Evolutionary conservation across 768 basidiomycete species (phyloP), one percentile per base, ranked within the genome.

Genomic region (Phylloporus arenicola): DNA sequence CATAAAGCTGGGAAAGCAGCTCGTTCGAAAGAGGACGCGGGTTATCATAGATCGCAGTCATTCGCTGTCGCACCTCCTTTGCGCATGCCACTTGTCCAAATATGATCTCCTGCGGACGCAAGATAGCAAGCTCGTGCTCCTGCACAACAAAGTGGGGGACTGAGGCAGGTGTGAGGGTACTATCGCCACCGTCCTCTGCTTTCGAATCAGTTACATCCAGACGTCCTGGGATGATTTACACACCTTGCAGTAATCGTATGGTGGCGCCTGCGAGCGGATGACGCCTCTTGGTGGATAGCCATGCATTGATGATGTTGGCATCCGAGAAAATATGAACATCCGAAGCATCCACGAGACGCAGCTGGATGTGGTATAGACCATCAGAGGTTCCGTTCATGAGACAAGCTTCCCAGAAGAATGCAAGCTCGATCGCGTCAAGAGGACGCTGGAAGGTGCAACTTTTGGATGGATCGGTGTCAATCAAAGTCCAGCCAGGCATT

Each of bases 101-200:
- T 4, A 20, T 11, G 19, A 38, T 38, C 37, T 38, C 37, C 29
- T 71, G 43, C 59, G 64, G 67, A 19, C 56, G 58, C 30, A 59
- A 56, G 14, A 48, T 39, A 13, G 48, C 43, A 34, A 81, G 55
- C 5, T 64, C 65, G 3, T 67, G 59, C 12, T 30, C 29, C 6
- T 30, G 29, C 29, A 30, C 29, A 12, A 30, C 9, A 30, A 30
- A 30, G 11, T 60, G 55, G 17, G 42, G 42, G 1, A 12, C 17
- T 8, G 27, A 19, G 4, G 17, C 12, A 6, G 16, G 24, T 43
- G 41, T 17, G 10, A 17, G 25, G 24, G 13, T 22, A 16, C 20
- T 14, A 22, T 34, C 33, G 16, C 33, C 33, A n/a, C 8, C 5
- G 14, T 22, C 24, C 25, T 17, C 34, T 46, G 16, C 19, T 4